Percentiles rank a stretch among this genome's conserved stretches.
Conservation (phyloP, 1,139 yeast species). For the Blastobotrys malaysiensis region DNA sequence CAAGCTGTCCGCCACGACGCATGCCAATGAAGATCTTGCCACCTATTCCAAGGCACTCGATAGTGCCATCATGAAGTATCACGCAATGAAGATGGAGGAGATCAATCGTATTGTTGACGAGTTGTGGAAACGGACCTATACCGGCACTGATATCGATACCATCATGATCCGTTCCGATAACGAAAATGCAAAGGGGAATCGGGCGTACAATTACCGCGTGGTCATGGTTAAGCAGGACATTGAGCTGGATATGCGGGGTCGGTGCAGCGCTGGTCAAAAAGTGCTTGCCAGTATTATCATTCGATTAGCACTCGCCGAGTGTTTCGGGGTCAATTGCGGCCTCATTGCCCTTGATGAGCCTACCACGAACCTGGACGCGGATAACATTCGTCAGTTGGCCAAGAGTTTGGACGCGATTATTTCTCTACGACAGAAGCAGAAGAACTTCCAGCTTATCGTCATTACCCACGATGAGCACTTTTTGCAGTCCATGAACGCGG, state of each 20-base stretch:
- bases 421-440: slow-evolving; percentile 66
- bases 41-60: slow-evolving; percentile 84
- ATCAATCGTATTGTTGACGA: slow-evolving; percentile 84
- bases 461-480: slow-evolving; percentile 96
- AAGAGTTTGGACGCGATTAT: slow-evolving; percentile 72
- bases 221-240: slow-evolving; percentile 91
- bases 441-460: slow-evolving; percentile 87
- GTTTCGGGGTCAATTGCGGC: slow-evolving; percentile 93
- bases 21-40: slow-evolving; percentile 79
- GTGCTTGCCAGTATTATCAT: slow-evolving; percentile 90
- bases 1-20: slow-evolving; percentile 65
- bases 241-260: slow-evolving; percentile 95
- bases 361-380: slow-evolving; percentile 89
- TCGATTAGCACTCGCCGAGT: slow-evolving; percentile 87
- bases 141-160: slow-evolving; percentile 92
- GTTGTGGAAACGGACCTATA: slow-evolving; percentile 89
- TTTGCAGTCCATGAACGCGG: slow-evolving; percentile 77
- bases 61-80: slow-evolving; percentile 90
- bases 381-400: slow-evolving; percentile 84
- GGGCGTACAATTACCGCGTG: slow-evolving; percentile 87
- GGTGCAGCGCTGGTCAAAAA: slow-evolving; percentile 98
- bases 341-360: slow-evolving; percentile 97
- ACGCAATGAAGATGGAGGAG: slow-evolving; percentile 86
- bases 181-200: slow-evolving; percentile 49
- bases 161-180: slow-evolving; percentile 82